phyloP scores from a whole-genome alignment of 2,329 filamentous ascomycete species.

The Colletotrichum acutatum region DNA sequence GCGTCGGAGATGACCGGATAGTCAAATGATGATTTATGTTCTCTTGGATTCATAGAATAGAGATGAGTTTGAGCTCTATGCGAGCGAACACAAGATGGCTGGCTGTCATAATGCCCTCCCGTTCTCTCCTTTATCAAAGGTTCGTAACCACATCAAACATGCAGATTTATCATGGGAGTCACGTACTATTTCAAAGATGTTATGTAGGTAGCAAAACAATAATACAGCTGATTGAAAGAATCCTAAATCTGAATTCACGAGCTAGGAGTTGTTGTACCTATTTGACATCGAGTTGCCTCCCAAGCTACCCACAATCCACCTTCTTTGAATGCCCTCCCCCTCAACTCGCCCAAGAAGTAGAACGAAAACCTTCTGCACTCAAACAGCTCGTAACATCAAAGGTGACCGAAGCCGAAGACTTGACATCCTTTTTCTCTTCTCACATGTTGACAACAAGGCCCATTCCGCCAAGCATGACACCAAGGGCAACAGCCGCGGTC shows the following conservation, averaged over 20 bases:
- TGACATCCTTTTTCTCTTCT: neutral
- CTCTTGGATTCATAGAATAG: accelerated
- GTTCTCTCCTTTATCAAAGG: neutral
- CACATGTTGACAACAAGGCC: neutral
- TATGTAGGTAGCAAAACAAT: neutral
- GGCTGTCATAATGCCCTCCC: neutral
- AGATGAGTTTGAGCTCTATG: neutral
- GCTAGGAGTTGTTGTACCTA: neutral
- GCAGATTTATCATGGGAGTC: neutral
- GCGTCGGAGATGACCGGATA: neutral
- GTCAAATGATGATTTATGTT: neutral
- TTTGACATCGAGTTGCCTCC: neutral
- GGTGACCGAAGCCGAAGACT: neutral
- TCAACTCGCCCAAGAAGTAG: neutral
- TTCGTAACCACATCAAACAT: neutral
- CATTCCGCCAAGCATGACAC: neutral
- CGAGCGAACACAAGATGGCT: too few relatives aligned
- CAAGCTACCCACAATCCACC: neutral
- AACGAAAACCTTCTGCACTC: accelerated
- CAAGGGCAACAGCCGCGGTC: neutral
- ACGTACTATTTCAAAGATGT: neutral
- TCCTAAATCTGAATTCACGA: neutral
- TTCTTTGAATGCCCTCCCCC: neutral
- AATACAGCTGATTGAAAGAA: neutral
- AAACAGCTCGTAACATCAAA: neutral